Evolutionary conservation across 148 eudicot species (phyloP).

Genomic region (Dianthus caryophyllus): DNA sequence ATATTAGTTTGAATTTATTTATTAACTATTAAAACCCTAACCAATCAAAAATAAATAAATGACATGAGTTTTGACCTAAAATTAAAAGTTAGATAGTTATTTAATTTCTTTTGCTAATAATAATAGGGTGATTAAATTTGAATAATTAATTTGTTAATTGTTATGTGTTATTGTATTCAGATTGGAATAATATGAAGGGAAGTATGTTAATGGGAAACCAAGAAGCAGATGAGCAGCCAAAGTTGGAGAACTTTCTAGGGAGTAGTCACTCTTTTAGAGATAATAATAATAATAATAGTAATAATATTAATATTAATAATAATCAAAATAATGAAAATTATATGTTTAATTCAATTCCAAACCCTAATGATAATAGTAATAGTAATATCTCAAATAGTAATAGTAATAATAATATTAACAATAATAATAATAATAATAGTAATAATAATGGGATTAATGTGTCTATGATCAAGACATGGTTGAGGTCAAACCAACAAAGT

Average conservation of each 20-base stretch:
- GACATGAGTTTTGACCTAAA: too few relatives aligned
- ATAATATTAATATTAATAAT: not conserved
- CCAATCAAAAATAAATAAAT: not conserved
- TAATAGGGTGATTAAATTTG: too few relatives aligned
- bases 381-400: too few relatives aligned
- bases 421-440: not conserved
- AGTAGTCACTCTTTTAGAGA: constrained; percentile 36
- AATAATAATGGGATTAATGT: constrained; percentile 42
- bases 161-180: constrained; percentile 26
- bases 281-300: constrained; percentile 8
- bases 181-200: constrained; percentile 40
- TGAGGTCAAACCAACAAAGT: constrained; percentile 55
- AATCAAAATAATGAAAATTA: constrained; percentile 1
- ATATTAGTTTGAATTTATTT: not conserved
- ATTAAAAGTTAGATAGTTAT: too few relatives aligned
- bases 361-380: constrained; percentile 13
- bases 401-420: constrained; percentile 34
- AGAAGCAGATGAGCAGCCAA: constrained; percentile 50
- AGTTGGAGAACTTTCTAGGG: constrained; percentile 80
- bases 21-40: not conserved
- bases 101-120: too few relatives aligned
- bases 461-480: constrained; percentile 45
- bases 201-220: constrained; percentile 43
- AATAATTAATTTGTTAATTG: not conserved
- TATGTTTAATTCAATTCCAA: constrained; percentile 12